These are phyloP conservation scores for Pestalotiopsis sp. DNA, from an alignment of 2,329 filamentous ascomycete genomes.

Conservation along the genomic window DNA sequence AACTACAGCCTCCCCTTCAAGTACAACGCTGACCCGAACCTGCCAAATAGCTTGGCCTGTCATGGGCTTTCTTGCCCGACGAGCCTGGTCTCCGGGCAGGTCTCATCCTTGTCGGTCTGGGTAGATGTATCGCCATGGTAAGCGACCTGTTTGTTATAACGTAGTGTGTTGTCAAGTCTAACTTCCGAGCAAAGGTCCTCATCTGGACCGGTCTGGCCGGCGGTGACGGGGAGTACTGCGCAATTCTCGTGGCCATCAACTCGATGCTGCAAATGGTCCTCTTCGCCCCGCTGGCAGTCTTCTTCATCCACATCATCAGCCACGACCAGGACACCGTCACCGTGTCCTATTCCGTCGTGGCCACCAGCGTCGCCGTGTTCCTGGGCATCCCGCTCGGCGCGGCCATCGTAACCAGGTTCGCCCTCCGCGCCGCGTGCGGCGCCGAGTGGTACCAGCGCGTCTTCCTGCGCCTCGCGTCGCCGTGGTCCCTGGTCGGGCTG, in stretches of 20 bases:
- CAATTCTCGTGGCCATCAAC: constrained; percentile 75
- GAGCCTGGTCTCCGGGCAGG: constrained; percentile 60
- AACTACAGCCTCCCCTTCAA: not conserved
- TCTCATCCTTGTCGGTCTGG: constrained; percentile 79
- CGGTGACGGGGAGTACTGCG: constrained; percentile 81
- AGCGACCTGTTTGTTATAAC: constrained; percentile 13
- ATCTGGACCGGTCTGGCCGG: constrained; percentile 80
- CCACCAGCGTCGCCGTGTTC: constrained; percentile 80
- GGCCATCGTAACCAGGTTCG: constrained; percentile 73
- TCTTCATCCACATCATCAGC: constrained; percentile 72
- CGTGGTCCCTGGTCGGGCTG: constrained; percentile 78
- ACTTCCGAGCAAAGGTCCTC: constrained; percentile 35
- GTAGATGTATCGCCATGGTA: constrained; percentile 87
- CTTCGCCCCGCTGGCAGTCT: constrained; percentile 67
- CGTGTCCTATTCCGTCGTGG: constrained; percentile 65
- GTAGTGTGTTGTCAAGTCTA: not conserved
- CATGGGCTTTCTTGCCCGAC: constrained; percentile 69
- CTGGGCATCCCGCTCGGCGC: constrained; percentile 81
- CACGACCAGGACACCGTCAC: constrained; percentile 32
- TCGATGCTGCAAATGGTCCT: constrained; percentile 74
- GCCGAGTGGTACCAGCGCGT: constrained; percentile 63
- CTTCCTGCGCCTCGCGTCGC: constrained; percentile 70
- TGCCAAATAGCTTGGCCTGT: constrained; percentile 55
- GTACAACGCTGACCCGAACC: not conserved
- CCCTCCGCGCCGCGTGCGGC: constrained; percentile 54